A percentile compares a stretch with the other conserved stretches of the same genome.
phyloP scores from a whole-genome alignment of 148 eudicot species.

The Spergularia marina region DNA sequence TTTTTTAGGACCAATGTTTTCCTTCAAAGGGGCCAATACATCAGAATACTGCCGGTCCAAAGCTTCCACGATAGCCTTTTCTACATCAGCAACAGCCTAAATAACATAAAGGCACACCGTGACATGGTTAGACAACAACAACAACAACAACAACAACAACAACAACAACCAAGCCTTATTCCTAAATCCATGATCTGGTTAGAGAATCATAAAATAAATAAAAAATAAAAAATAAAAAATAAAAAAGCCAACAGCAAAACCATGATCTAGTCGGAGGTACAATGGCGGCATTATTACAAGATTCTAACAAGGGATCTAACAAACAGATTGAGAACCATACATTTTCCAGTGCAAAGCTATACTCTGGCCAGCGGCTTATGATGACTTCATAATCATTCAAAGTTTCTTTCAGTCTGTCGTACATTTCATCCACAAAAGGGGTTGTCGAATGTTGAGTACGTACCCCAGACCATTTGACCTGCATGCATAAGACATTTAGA shows the following conservation, averaged over 20 bases:
- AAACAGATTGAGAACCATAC: slow-evolving; percentile 34
- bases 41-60: slow-evolving; percentile 82
- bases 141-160: background rate
- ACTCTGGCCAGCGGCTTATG: slow-evolving; percentile 96
- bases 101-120: background rate
- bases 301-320: background rate
- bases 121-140: background rate
- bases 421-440: slow-evolving; percentile 89
- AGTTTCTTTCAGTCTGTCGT: slow-evolving; percentile 62
- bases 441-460: slow-evolving; percentile 74
- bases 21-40: slow-evolving; percentile 70
- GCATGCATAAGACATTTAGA: slow-evolving; percentile 20
- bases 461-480: slow-evolving; percentile 93
- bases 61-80: slow-evolving; percentile 73
- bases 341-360: slow-evolving; percentile 71
- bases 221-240: too few relatives aligned
- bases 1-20: slow-evolving; percentile 60
- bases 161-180: background rate
- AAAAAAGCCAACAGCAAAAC: background rate
- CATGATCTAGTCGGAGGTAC: background rate
- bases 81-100: slow-evolving; percentile 77
- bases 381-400: slow-evolving; percentile 77
- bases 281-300: background rate
- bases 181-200: too few relatives aligned
- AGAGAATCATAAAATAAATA: too few relatives aligned